These are phyloP conservation scores for Raddia guianensis DNA, from an alignment of 176 grass and related monocot genomes.

Conservation along the genomic window DNA sequence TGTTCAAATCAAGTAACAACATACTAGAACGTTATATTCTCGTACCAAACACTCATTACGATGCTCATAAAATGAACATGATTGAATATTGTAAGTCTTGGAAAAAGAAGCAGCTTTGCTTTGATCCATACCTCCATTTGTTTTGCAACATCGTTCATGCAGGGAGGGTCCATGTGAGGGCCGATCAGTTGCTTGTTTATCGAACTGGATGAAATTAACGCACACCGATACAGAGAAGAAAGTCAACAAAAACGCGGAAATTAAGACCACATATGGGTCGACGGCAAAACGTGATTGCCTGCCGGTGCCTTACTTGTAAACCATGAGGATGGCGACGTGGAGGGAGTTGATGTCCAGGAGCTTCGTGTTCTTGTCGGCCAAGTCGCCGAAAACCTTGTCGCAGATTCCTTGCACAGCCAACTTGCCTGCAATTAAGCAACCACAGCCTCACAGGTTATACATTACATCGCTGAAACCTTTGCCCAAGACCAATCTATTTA, in stretches of 20 bases:
- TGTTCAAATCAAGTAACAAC: too few relatives aligned
- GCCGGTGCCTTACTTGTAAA: conserved; percentile 62
- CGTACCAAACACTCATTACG: neutral
- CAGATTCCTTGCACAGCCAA: conserved; percentile 57
- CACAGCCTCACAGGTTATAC: neutral
- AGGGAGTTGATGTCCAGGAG: conserved; percentile 47
- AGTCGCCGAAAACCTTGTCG: conserved; percentile 49
- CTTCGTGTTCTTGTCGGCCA: conserved; percentile 15
- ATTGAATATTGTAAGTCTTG: neutral
- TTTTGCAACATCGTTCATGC: neutral
- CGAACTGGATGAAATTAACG: conserved; percentile 41
- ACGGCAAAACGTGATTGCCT: neutral
- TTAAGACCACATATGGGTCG: too few relatives aligned
- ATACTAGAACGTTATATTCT: too few relatives aligned
- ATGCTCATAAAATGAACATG: neutral
- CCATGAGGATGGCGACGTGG: conserved; percentile 65
- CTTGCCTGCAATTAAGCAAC: conserved; percentile 50
- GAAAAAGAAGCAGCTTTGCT: neutral
- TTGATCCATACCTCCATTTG: conserved; percentile 39
- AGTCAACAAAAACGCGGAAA: too few relatives aligned
- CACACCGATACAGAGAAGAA: neutral
- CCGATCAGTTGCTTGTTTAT: conserved; percentile 65
- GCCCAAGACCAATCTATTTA: too few relatives aligned
- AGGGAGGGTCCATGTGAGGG: conserved; percentile 83
- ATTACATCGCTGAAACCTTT: neutral